Evolutionary conservation across 202 grass and related monocot genomes (phyloP).

Genomic region (Tripidium arundinaceum): DNA sequence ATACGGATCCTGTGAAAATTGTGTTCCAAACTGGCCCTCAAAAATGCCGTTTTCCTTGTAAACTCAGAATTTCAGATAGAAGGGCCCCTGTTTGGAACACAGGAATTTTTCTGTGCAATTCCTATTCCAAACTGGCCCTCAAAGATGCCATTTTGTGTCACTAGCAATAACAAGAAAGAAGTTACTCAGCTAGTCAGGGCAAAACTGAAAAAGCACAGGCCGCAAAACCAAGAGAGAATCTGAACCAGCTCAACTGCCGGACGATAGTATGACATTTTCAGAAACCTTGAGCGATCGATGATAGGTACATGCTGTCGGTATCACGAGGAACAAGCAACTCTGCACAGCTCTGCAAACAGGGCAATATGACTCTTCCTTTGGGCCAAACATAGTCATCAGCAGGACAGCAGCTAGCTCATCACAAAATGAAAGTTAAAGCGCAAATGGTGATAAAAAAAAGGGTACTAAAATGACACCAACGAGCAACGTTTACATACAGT

Average conservation of each 20-base stretch:
- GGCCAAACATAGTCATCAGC: neutral
- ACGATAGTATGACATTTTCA: neutral
- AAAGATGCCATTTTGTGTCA: neutral
- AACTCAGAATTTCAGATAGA: neutral
- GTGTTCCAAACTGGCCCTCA: too few species aligned
- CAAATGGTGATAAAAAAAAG: neutral
- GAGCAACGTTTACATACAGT: neutral
- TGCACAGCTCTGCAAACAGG: neutral
- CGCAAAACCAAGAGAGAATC: neutral
- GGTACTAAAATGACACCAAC: neutral
- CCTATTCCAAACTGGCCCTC: too few species aligned
- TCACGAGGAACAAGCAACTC: neutral
- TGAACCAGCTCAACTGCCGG: neutral
- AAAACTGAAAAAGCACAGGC: neutral
- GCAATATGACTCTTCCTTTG: neutral
- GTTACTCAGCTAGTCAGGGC: neutral
- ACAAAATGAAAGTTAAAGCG: conserved; percentile 4
- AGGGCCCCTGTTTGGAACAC: neutral
- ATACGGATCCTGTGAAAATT: neutral
- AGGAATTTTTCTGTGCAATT: neutral
- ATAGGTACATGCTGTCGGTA: neutral
- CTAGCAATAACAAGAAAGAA: neutral
- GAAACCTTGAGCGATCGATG: neutral
- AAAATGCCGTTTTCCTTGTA: neutral
- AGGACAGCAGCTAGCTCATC: neutral